These are phyloP conservation scores for Alternaria sp. DNA, from an alignment of 2,329 filamentous ascomycete species.

Conservation along the genomic window DNA sequence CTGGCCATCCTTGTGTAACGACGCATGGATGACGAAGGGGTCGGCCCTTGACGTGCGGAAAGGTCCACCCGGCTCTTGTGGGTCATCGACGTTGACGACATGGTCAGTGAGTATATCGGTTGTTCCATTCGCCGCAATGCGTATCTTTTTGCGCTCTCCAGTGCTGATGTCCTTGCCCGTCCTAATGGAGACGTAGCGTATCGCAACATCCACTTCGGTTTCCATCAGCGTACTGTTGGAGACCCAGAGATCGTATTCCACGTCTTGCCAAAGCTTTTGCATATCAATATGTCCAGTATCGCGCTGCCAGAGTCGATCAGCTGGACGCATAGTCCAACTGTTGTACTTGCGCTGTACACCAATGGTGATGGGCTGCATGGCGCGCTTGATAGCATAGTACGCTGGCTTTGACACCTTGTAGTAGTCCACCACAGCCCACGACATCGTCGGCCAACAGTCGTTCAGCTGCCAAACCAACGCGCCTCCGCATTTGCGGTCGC, in stretches of 20 bases:
- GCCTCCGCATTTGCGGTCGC: constrained; percentile 70
- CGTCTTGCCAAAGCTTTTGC: constrained; percentile 21
- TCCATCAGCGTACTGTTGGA: constrained; percentile 55
- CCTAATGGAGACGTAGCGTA: constrained; percentile 61
- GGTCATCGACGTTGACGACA: neutral
- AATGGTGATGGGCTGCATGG: constrained; percentile 59
- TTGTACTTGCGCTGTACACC: constrained; percentile 62
- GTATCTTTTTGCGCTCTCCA: constrained; percentile 53
- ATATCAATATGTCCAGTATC: constrained; percentile 39
- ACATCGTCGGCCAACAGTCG: constrained; percentile 85
- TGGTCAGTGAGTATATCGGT: constrained; percentile 57
- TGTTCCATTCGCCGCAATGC: constrained; percentile 60
- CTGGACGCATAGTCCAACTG: constrained; percentile 54
- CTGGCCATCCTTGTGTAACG: constrained; percentile 57
- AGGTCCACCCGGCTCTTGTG: neutral
- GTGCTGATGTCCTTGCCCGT: constrained; percentile 59
- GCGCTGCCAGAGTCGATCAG: constrained; percentile 37
- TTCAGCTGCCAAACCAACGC: constrained; percentile 85
- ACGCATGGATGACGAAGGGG: constrained; percentile 59
- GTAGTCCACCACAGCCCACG: constrained; percentile 79
- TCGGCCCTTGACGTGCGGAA: constrained; percentile 59
- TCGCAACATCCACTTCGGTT: constrained; percentile 53
- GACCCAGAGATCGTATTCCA: constrained; percentile 62
- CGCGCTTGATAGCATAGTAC: constrained; percentile 72
- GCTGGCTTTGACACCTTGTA: constrained; percentile 78